phyloP scores from a whole-genome alignment of 495 filamentous ascomycete species.

The Evernia prunastri region DNA sequence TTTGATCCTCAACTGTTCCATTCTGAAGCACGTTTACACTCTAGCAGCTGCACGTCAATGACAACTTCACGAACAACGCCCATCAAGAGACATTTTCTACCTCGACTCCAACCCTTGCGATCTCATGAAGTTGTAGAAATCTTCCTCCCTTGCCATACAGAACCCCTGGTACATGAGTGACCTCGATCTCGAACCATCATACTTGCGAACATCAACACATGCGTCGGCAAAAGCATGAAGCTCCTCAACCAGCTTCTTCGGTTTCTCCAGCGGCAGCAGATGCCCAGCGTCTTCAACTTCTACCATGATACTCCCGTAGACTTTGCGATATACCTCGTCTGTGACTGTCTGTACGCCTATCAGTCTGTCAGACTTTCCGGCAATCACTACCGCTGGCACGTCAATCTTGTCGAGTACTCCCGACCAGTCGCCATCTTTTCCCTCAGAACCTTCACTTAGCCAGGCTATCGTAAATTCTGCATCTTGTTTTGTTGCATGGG shows the following conservation, averaged over 20 bases:
- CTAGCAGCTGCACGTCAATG: neutral
- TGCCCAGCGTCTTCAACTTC: conserved; percentile 4
- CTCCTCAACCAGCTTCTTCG: neutral
- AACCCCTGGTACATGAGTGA: neutral
- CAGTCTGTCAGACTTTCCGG: neutral
- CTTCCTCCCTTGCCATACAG: neutral
- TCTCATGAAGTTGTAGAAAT: neutral
- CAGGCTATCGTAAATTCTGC: neutral
- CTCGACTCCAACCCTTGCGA: neutral
- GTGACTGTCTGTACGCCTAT: neutral
- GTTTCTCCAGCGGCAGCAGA: neutral
- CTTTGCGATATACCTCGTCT: neutral
- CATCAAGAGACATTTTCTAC: neutral
- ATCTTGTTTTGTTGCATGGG: neutral
- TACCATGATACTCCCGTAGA: neutral
- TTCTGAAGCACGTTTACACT: neutral
- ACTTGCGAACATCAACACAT: neutral
- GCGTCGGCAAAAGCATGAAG: neutral
- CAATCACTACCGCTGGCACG: neutral
- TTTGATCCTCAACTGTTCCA: neutral
- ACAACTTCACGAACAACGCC: neutral
- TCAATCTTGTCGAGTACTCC: neutral
- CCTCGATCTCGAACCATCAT: neutral
- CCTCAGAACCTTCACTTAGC: neutral
- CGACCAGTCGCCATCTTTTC: conserved; percentile 1